Evolutionary conservation across 352 stramenopile genomes (phyloP).

Genomic region (Albugo candida): DNA sequence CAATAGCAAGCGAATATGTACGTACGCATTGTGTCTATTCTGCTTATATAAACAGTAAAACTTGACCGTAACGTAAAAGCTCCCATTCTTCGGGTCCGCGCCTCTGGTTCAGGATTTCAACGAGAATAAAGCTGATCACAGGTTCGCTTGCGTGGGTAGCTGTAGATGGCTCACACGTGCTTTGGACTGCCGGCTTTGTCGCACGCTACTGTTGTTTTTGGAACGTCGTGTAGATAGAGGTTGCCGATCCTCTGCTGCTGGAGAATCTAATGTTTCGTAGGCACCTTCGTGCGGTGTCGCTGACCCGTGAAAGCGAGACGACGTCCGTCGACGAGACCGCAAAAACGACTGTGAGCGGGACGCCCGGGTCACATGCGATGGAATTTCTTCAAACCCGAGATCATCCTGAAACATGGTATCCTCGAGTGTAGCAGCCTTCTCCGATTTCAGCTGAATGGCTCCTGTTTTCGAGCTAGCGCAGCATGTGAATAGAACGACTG

Average conservation of each 20-base stretch:
- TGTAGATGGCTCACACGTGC: too few species aligned
- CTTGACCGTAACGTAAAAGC: too few species aligned
- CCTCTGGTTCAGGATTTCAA: too few species aligned
- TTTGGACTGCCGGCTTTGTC: too few species aligned
- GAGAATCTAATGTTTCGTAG: conserved; percentile 73
- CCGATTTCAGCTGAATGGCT: conserved; percentile 68
- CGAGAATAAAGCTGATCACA: too few species aligned
- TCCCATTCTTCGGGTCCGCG: too few species aligned
- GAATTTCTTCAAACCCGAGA: conserved; percentile 9
- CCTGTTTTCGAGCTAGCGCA: conserved; percentile 64
- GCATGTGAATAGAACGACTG: conserved; percentile 51
- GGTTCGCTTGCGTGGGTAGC: too few species aligned
- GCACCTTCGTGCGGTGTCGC: conserved; percentile 24
- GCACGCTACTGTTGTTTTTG: too few species aligned
- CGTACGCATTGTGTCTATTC: too few species aligned
- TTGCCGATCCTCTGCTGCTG: conserved; percentile 6
- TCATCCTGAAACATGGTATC: conserved; percentile 14
- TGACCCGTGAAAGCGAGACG: conserved; percentile 19
- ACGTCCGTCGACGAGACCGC: conserved; percentile 41
- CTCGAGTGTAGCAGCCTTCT: conserved; percentile 61
- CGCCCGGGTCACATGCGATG: conserved; percentile 24
- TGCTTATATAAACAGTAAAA: too few species aligned
- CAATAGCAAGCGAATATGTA: too few species aligned
- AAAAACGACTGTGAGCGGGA: conserved; percentile 69
- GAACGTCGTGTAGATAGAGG: not conserved